Percentiles rank a stretch among this genome's conserved stretches.
These are phyloP conservation scores for Cucumis cinereus DNA, from an alignment of 306 rosid species.

Conservation along the genomic window DNA sequence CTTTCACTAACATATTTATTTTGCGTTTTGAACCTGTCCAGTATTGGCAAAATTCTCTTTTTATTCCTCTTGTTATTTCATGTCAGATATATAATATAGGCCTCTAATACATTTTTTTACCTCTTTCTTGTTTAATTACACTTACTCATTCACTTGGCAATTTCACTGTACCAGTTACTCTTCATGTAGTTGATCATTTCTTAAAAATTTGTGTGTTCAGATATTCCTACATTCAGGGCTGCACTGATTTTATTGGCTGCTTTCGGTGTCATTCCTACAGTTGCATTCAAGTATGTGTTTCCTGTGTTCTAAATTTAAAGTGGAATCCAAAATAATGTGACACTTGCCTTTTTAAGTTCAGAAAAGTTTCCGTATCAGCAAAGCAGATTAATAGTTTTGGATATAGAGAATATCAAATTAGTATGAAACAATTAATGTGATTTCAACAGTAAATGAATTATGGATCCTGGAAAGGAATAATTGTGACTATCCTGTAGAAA, in stretches of 20 bases:
- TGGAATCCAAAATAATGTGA: not conserved
- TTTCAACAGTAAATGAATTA: not conserved
- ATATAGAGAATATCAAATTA: not conserved
- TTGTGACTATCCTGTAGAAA: not conserved
- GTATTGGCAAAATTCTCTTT: not conserved
- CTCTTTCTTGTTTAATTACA: not conserved
- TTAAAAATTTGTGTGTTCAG: slow-evolving; percentile 26
- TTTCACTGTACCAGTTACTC: not conserved
- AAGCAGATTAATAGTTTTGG: not conserved
- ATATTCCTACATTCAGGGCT: slow-evolving; percentile 32
- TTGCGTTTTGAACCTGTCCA: no score
- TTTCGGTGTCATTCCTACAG: slow-evolving; percentile 72
- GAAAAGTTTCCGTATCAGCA: not conserved
- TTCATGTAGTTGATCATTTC: not conserved
- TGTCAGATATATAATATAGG: not conserved
- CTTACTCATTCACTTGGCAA: not conserved
- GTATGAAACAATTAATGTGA: not conserved
- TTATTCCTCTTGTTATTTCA: not conserved
- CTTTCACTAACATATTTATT: no score
- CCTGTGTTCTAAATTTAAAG: not conserved
- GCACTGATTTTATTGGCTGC: slow-evolving; percentile 51
- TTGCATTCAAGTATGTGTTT: slow-evolving; percentile 59
- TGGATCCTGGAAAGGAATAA: not conserved
- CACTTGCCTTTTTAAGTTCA: not conserved
- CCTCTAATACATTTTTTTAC: not conserved